Evolutionary conservation across 176 grass and related monocot species (phyloP).

Genomic region (Alloteropsis semialata): DNA sequence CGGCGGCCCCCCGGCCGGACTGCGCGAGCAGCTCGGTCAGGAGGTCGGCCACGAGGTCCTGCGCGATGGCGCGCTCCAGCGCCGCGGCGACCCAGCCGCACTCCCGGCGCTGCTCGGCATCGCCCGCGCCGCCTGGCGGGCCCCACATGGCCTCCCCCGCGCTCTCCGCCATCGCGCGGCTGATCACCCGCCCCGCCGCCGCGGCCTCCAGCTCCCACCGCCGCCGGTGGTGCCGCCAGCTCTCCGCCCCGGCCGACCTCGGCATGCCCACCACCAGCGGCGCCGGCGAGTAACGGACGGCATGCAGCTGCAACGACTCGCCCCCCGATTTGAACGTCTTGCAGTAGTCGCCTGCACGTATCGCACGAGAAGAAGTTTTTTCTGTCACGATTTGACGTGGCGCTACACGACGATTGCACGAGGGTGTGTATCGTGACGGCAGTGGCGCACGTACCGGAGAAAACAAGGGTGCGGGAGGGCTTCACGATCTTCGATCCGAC

Average conservation of each 20-base stretch:
- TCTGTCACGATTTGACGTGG: not conserved
- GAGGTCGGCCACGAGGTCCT: constrained; percentile 59
- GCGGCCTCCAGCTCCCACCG: constrained; percentile 31
- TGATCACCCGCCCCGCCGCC: constrained; percentile 25
- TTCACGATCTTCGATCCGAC: constrained; percentile 71
- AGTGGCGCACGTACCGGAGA: constrained; percentile 42
- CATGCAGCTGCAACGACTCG: constrained; percentile 6
- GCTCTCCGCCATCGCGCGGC: constrained; percentile 54
- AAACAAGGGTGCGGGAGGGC: constrained; percentile 66
- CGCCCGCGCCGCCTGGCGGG: not conserved
- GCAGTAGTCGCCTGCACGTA: constrained; percentile 29
- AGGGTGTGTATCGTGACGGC: not conserved
- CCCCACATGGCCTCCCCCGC: constrained; percentile 50
- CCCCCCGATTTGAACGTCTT: constrained; percentile 16
- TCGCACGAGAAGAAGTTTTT: not conserved
- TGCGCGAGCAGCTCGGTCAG: constrained; percentile 46
- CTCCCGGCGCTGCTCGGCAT: constrained; percentile 56
- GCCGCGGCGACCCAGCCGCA: constrained; percentile 38
- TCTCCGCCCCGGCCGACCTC: constrained; percentile 3
- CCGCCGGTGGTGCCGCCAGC: constrained; percentile 25
- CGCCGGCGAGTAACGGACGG: not conserved
- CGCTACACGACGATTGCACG: not conserved
- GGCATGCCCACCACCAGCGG: not conserved
- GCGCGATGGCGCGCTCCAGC: constrained; percentile 59
- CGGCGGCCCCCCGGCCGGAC: not conserved